phyloP scores from a whole-genome alignment of 768 basidiomycete species.

The Mycena pura region DNA sequence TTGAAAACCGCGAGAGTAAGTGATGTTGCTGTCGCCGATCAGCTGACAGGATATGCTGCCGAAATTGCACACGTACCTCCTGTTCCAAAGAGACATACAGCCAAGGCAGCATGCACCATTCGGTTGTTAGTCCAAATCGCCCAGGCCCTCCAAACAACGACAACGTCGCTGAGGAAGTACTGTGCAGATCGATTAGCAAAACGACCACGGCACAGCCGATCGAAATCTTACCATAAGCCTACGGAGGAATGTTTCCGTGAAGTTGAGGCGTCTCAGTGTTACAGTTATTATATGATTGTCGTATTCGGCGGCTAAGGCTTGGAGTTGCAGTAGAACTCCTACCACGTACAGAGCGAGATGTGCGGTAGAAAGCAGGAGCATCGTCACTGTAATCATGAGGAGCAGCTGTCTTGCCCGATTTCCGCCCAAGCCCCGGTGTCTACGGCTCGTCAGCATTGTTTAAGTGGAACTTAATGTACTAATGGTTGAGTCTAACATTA shows the following conservation, averaged over 20 bases:
- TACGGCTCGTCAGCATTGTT: not conserved
- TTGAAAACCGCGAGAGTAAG: not conserved
- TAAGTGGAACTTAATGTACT: not conserved
- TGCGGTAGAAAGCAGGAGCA: not conserved
- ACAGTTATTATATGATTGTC: not conserved
- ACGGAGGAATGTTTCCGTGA: not conserved
- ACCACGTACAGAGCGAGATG: constrained; percentile 1
- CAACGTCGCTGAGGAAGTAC: constrained; percentile 28
- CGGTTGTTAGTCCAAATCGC: constrained; percentile 17
- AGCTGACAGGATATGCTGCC: not conserved
- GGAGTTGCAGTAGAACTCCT: not conserved
- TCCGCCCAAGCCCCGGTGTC: not conserved
- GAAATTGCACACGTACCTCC: constrained; percentile 1
- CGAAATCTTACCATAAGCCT: not conserved
- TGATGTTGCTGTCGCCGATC: not conserved
- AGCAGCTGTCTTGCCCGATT: not conserved
- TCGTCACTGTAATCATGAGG: not conserved
- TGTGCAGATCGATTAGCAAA: not conserved
- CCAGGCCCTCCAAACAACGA: constrained; percentile 30
- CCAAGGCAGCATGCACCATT: constrained; percentile 6
- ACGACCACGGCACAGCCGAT: not conserved
- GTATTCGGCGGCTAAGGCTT: not conserved
- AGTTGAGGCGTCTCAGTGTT: not conserved
- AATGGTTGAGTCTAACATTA: not conserved
- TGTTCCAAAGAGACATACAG: constrained; percentile 11